These are phyloP conservation scores for Torulaspora gathmanii DNA, from an alignment of 805 yeast species.

Conservation along the genomic window DNA sequence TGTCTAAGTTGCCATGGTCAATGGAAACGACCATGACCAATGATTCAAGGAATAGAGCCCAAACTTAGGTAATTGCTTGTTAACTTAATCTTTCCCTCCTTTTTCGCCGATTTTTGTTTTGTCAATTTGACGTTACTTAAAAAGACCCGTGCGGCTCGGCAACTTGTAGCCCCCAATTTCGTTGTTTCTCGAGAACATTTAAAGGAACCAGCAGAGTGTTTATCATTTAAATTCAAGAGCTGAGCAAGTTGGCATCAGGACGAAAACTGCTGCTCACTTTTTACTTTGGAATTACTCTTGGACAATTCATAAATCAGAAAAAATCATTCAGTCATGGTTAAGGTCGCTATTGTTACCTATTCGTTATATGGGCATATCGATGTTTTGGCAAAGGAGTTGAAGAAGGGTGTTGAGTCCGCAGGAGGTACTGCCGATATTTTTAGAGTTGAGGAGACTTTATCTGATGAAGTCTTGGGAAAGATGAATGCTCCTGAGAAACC, in stretches of 20 bases:
- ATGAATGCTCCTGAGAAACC: conserved; percentile 67
- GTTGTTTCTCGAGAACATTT: not conserved
- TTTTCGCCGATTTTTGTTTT: not conserved
- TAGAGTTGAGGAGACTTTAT: conserved; percentile 73
- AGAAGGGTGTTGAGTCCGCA: conserved; percentile 63
- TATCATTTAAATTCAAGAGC: not conserved
- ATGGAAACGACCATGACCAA: too few relatives aligned
- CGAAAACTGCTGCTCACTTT: not conserved
- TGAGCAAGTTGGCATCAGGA: not conserved
- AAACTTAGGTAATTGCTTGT: not conserved
- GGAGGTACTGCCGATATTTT: conserved; percentile 66
- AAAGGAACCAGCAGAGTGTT: not conserved
- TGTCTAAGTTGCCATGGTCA: too few relatives aligned
- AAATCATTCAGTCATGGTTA: conserved; percentile 20
- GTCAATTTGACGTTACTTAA: not conserved
- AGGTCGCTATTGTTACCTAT: conserved; percentile 54
- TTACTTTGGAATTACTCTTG: not conserved
- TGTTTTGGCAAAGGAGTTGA: conserved; percentile 59
- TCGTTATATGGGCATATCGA: conserved; percentile 76
- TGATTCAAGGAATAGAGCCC: not conserved
- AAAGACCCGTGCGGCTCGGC: not conserved
- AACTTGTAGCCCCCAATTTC: not conserved
- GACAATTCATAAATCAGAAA: not conserved
- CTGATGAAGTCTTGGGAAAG: conserved; percentile 49
- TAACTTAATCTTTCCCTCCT: not conserved